Percentiles rank a stretch among this genome's conserved stretches.
Conservation (phyloP, 306 rosid species). For the Prunus dulcis region DNA sequence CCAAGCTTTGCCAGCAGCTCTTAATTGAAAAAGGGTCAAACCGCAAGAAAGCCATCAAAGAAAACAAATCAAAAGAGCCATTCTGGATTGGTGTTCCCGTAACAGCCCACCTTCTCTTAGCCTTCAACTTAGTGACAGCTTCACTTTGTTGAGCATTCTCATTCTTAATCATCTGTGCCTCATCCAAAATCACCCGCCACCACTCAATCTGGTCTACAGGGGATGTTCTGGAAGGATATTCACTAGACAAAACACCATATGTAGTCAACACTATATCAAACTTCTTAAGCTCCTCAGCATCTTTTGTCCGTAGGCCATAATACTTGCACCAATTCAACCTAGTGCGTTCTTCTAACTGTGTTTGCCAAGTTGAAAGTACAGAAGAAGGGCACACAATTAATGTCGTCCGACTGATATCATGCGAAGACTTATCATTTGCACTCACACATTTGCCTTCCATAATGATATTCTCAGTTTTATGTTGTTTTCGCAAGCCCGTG, state of each 20-base stretch:
- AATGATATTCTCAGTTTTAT: conserved; percentile 16
- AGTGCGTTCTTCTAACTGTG: conserved; percentile 62
- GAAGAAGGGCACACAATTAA: conserved; percentile 80
- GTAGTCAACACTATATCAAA: conserved; percentile 78
- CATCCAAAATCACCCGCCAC: conserved; percentile 81
- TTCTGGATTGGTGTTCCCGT: conserved; percentile 81
- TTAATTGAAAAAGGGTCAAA: conserved; percentile 72
- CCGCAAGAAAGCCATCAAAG: conserved; percentile 69
- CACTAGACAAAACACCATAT: conserved; percentile 48
- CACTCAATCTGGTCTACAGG: conserved; percentile 49
- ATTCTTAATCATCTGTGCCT: conserved; percentile 76
- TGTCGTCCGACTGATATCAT: conserved; percentile 27
- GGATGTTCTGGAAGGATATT: conserved; percentile 15
- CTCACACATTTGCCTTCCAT: conserved; percentile 13
- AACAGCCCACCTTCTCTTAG: conserved; percentile 73
- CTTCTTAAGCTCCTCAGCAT: conserved; percentile 44
- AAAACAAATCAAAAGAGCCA: conserved; percentile 67
- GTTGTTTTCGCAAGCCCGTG: conserved; percentile 25
- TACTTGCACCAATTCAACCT: conserved; percentile 53
- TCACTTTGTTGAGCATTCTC: conserved; percentile 45
- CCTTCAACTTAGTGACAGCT: conserved; percentile 44
- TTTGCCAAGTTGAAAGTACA: conserved; percentile 66
- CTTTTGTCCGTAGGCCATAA: conserved; percentile 58
- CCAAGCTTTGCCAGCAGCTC: conserved; percentile 62
- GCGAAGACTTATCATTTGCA: conserved; percentile 6